phyloP scores from a whole-genome alignment of 2,329 filamentous ascomycete species.

The Alternaria sp. region DNA sequence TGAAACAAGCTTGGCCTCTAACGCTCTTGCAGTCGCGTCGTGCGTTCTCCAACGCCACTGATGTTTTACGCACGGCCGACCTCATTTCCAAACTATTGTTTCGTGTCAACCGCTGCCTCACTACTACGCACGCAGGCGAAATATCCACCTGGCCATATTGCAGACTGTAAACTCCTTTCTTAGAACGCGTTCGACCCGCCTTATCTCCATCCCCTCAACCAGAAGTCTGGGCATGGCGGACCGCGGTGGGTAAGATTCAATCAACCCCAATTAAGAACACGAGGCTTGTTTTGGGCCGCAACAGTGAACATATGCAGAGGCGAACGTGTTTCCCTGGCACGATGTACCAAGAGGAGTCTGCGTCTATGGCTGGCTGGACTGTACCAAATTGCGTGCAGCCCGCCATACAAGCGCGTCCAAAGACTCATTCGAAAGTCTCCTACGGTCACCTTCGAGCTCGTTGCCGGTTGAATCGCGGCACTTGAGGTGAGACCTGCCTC shows the following conservation, averaged over 20 bases:
- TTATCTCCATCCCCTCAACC: conserved; percentile 5
- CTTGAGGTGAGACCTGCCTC: neutral
- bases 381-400: neutral
- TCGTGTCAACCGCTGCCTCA: conserved; percentile 18
- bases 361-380: neutral
- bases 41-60: conserved; percentile 16
- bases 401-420: neutral
- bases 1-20: conserved; percentile 18
- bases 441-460: neutral
- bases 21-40: conserved; percentile 5
- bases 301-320: conserved; percentile 13
- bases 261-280: conserved; percentile 29
- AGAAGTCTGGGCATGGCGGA: conserved; percentile 17
- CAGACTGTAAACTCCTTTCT: neutral
- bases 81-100: conserved; percentile 28
- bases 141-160: neutral
- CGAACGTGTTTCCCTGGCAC: conserved; percentile 3
- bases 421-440: neutral
- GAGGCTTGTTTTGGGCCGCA: conserved; percentile 6
- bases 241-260: conserved; percentile 24
- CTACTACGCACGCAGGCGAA: neutral
- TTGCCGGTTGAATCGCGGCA: neutral
- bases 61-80: conserved; percentile 8
- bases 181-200: conserved; percentile 10
- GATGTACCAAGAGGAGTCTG: neutral